A percentile compares a stretch with the other conserved stretches of the same genome.
These are phyloP conservation scores for Entophlyctis helioformis DNA, from an alignment of 192 early-diverging fungal genomes.

Conservation along the genomic window DNA sequence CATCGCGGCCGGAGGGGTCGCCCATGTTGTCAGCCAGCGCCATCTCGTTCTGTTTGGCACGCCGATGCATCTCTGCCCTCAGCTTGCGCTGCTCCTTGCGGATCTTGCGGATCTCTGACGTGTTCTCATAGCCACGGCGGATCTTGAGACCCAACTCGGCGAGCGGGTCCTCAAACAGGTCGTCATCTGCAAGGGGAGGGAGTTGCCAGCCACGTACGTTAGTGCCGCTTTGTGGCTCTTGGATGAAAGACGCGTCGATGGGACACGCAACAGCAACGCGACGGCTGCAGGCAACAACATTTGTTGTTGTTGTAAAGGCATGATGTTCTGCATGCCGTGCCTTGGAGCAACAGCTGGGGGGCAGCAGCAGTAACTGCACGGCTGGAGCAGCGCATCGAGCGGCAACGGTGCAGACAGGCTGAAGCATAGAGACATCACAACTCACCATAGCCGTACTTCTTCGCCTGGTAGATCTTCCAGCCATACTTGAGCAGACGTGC, in stretches of 20 bases:
- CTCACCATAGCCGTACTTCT: conserved; percentile 35
- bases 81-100: conserved; percentile 28
- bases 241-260: too few species aligned
- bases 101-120: conserved; percentile 35
- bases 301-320: too few species aligned
- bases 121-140: conserved; percentile 30
- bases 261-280: too few species aligned
- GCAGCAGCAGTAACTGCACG: neutral
- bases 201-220: too few species aligned
- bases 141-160: conserved; percentile 31
- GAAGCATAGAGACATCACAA: too few species aligned
- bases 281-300: too few species aligned
- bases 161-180: conserved; percentile 34
- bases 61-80: conserved; percentile 1
- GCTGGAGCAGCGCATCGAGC: neutral
- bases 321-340: neutral
- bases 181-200: conserved; percentile 31
- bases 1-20: neutral
- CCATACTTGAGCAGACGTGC: conserved; percentile 27
- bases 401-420: too few species aligned
- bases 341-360: neutral
- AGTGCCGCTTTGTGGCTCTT: too few species aligned
- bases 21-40: neutral
- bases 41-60: conserved; percentile 3
- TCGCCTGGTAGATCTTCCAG: conserved; percentile 29